Base-by-base conservation (phyloP, 2,329 filamentous ascomycete genomes). In the Dothistroma pini region DNA sequence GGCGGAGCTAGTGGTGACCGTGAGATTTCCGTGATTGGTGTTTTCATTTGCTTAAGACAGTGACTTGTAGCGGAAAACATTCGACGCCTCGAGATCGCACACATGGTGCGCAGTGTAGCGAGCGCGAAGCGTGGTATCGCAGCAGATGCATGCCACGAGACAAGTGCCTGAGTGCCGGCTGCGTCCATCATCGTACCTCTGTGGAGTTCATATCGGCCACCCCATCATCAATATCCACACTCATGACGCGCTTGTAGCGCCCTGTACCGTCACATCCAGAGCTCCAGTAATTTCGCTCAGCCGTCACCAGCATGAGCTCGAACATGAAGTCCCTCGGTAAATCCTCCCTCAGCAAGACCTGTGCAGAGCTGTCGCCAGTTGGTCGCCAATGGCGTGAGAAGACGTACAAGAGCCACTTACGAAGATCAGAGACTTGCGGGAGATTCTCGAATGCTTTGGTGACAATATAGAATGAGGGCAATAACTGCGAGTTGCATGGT, bases 381-480 rank as follows among this genome's bases (percentile, higher is more conserved):
- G 50, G 50, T 1, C n/a, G 19, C 49, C 56, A 54, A 9, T 19
- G 9, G 14, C 21, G n/a, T 2, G 56, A 38, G 56, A 44, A 58
- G 12, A 54, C 19, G 21, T 34, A 8, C 2, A 58, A 19, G 2
- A 54, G 32, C 56, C 56, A 54, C 4, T 12, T 8, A 21, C 56
- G 56, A 4, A 58, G 38, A 19, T 44, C 19, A 4, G 56, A 53
- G 1, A 19, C 3, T 8, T 41, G 5, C 16, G 56, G 49, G 4
- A 44, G 21, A 8, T 44, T 21, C 14, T 54, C 56, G 34, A 44
- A 54, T 21, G 49, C 56, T 14, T 34, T 48, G 21, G 21, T 14
- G 2, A 57, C 50, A 9, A 41, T 54, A n/a, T 57, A 2, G 19
- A 57, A 51, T 1, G 25, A 41, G 1, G 59, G 59, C 14, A 57